Evolutionary conservation across 2,329 filamentous ascomycete species (phyloP).

Genomic region (Lojkania enalia): DNA sequence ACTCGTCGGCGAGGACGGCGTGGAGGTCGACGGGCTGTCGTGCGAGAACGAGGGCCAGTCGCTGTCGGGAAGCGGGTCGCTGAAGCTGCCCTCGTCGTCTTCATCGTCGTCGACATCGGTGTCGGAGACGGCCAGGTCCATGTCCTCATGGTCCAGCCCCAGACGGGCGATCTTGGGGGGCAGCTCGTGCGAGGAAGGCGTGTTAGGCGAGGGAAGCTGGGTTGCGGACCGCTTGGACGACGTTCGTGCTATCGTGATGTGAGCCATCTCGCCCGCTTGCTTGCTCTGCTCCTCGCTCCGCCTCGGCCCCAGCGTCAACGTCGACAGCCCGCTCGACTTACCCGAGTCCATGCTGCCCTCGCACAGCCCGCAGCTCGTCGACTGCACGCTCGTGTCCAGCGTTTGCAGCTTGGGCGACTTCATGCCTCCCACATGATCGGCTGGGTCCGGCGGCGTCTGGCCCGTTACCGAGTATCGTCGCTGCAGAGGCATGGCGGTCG

Average conservation of each 20-base stretch:
- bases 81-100: background rate
- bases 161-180: slow-evolving; percentile 42
- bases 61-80: slow-evolving; percentile 7
- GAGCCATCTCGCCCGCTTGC: slow-evolving; percentile 33
- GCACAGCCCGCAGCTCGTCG: slow-evolving; percentile 37
- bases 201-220: slow-evolving; percentile 41
- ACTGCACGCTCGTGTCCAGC: slow-evolving; percentile 40
- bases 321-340: slow-evolving; percentile 15
- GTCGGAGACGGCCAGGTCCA: slow-evolving; percentile 1
- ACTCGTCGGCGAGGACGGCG: slow-evolving; percentile 23
- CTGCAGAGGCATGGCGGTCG: slow-evolving; percentile 31
- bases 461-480: slow-evolving; percentile 44
- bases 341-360: slow-evolving; percentile 19
- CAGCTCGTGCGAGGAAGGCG: slow-evolving; percentile 34
- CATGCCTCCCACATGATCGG: slow-evolving; percentile 35
- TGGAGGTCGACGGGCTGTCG: slow-evolving; percentile 23
- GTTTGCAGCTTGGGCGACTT: slow-evolving; percentile 43
- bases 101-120: slow-evolving; percentile 1
- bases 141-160: slow-evolving; percentile 20
- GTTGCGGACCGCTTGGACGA: slow-evolving; percentile 43
- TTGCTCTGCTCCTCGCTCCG: too few relatives aligned
- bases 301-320: slow-evolving; percentile 5
- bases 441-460: slow-evolving; percentile 39
- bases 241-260: slow-evolving; percentile 30
- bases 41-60: slow-evolving; percentile 21